Conservation (phyloP, 495 filamentous ascomycete species). For the Durotheca rogersii region DNA sequence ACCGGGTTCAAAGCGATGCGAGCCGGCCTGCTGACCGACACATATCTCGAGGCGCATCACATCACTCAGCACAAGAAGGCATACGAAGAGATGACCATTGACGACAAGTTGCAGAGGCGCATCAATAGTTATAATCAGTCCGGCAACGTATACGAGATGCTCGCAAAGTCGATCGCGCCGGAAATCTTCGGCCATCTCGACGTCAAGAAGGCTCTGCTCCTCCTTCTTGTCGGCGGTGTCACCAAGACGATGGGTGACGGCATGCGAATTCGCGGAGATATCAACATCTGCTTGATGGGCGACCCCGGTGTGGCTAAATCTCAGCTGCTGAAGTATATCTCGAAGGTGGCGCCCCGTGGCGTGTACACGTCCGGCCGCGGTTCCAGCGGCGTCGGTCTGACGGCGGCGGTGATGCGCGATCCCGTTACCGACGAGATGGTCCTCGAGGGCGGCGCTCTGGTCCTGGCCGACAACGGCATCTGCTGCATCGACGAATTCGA, state of each 20-base stretch:
- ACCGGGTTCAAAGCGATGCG: slow-evolving; percentile 97
- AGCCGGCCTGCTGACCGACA: slow-evolving; percentile 92
- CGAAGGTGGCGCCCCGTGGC: slow-evolving; percentile 94
- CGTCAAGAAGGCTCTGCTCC: slow-evolving; percentile 94
- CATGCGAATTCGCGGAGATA: slow-evolving; percentile 96
- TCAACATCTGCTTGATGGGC: slow-evolving; percentile 98
- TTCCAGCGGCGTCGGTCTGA: slow-evolving; percentile 94
- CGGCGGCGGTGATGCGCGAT: slow-evolving; percentile 96
- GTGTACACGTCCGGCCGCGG: slow-evolving; percentile 98
- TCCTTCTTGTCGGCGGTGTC: slow-evolving; percentile 93
- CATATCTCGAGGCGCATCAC: slow-evolving; percentile 92
- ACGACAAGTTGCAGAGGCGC: slow-evolving; percentile 71
- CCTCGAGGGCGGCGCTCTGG: slow-evolving; percentile 91
- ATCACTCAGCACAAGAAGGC: slow-evolving; percentile 96
- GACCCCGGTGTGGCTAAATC: slow-evolving; percentile 99
- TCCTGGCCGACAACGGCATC: slow-evolving; percentile 95
- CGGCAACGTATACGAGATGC: slow-evolving; percentile 90
- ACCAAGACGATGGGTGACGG: slow-evolving; percentile 97
- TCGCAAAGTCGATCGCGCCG: slow-evolving; percentile 92
- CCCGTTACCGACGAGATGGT: slow-evolving; percentile 99
- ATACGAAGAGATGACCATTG: slow-evolving; percentile 79
- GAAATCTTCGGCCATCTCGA: slow-evolving; percentile 96
- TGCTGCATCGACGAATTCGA: slow-evolving; percentile 99
- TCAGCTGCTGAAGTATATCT: slow-evolving; percentile 95
- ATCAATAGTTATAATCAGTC: slow-evolving; percentile 78